Conservation (phyloP, 73 alveolate genomes). For the Paramecium tetraurelia region DNA sequence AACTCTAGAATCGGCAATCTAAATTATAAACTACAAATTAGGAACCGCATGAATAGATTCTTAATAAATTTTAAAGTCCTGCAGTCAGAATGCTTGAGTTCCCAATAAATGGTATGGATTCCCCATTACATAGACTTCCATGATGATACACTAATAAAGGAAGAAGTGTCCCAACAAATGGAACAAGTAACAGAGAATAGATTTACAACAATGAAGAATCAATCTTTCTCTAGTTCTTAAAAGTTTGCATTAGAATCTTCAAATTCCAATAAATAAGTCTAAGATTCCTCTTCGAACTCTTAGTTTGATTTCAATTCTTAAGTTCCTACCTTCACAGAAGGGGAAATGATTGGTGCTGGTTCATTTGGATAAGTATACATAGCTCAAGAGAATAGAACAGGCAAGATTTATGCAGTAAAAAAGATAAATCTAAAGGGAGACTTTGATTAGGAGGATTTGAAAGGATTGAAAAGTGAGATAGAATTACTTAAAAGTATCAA, state of each 20-base stretch:
- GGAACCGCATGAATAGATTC: not conserved
- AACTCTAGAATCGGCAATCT: not conserved
- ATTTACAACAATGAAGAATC: not conserved
- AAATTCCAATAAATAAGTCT: not conserved
- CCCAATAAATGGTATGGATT: not conserved
- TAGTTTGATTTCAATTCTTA: not conserved
- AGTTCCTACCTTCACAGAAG: conserved; percentile 13
- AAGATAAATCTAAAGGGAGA: conserved; percentile 43
- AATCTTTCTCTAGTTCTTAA: not conserved
- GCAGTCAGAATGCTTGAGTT: conserved; percentile 17
- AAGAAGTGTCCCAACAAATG: not conserved
- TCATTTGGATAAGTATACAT: conserved; percentile 48
- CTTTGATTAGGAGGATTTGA: conserved; percentile 40
- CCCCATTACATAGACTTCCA: not conserved
- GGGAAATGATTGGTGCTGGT: conserved; percentile 58
- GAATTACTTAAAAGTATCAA: not conserved
- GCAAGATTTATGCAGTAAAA: conserved; percentile 57
- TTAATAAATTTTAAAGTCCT: not conserved
- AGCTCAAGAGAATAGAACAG: conserved; percentile 50
- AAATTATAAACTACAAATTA: not conserved
- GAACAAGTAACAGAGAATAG: not conserved
- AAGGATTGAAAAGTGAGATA: conserved; percentile 12
- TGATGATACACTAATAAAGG: not conserved
- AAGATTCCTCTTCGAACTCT: not conserved
- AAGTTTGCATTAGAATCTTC: not conserved